phyloP scores from a whole-genome alignment of 805 yeast species.

The Osmozyma mogii region DNA sequence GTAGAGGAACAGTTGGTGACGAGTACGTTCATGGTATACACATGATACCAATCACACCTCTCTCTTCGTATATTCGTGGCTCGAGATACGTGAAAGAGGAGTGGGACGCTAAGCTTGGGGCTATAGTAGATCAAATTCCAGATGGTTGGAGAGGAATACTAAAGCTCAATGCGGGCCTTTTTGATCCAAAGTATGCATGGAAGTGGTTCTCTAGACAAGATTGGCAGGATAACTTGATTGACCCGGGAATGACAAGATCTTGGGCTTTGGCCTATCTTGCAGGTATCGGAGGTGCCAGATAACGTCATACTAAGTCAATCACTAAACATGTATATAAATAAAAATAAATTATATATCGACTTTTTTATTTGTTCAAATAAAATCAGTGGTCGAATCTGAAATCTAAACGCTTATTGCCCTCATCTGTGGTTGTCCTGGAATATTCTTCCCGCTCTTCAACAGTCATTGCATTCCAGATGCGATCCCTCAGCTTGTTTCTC shows the following conservation, averaged over 20 bases:
- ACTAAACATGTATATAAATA: no score
- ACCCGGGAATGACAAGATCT: constrained; percentile 78
- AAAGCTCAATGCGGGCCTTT: constrained; percentile 66
- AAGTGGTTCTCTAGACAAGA: constrained; percentile 37
- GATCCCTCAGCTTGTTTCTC: constrained; percentile 38
- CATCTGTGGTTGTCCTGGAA: constrained; percentile 36
- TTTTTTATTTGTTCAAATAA: no score
- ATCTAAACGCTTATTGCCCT: constrained; percentile 54
- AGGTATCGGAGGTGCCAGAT: constrained; percentile 25
- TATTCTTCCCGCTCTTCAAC: constrained; percentile 45
- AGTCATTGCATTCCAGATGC: constrained; percentile 44
- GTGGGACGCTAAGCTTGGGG: constrained; percentile 46
- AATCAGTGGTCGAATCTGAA: constrained; percentile 30
- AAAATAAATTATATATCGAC: no score
- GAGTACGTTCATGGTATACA: constrained; percentile 77
- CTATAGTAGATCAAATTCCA: constrained; percentile 39
- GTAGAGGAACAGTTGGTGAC: constrained; percentile 45
- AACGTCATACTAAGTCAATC: neutral
- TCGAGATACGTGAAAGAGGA: constrained; percentile 52
- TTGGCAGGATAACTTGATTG: constrained; percentile 54
- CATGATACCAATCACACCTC: constrained; percentile 66
- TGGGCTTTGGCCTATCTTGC: constrained; percentile 81
- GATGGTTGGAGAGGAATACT: constrained; percentile 73
- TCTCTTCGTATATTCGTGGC: constrained; percentile 52
- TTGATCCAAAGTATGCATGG: constrained; percentile 51